phyloP scores from a whole-genome alignment of 192 early-diverging fungal species.

The Coemansia sp. region DNA sequence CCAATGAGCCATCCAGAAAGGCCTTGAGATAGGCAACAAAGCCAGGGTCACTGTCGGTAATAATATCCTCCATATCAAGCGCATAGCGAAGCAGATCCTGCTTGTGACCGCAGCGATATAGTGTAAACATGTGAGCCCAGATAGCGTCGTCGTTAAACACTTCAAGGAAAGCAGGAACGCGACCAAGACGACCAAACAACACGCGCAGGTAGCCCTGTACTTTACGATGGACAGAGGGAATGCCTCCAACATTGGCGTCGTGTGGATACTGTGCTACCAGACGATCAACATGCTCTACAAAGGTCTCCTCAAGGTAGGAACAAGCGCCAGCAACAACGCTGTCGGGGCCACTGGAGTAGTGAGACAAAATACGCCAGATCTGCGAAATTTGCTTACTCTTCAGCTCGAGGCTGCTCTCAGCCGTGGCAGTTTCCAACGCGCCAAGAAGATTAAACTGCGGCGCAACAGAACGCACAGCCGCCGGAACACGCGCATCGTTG shows the following conservation, averaged over 20 bases:
- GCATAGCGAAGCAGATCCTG: slow-evolving; percentile 72
- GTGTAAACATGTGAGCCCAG: slow-evolving; percentile 86
- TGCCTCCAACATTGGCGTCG: slow-evolving; percentile 76
- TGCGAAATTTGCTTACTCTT: slow-evolving; percentile 51
- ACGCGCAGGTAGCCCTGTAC: slow-evolving; percentile 74
- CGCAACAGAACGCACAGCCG: neutral
- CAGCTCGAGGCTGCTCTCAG: slow-evolving; percentile 40
- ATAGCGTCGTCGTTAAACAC: slow-evolving; percentile 63
- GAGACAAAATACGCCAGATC: slow-evolving; percentile 34
- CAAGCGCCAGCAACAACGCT: slow-evolving; percentile 27
- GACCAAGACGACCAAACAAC: slow-evolving; percentile 62
- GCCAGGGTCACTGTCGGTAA: slow-evolving; percentile 62
- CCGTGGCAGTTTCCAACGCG: slow-evolving; percentile 34
- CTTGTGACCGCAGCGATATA: slow-evolving; percentile 75
- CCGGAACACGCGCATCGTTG: slow-evolving; percentile 35
- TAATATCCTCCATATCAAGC: slow-evolving; percentile 55
- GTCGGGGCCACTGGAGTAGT: slow-evolving; percentile 3
- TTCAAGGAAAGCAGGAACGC: slow-evolving; percentile 45
- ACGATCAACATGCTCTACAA: slow-evolving; percentile 54
- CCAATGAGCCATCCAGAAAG: slow-evolving; percentile 55
- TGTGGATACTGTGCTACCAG: slow-evolving; percentile 61
- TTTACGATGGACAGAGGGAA: slow-evolving; percentile 71
- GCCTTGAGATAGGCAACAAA: slow-evolving; percentile 75
- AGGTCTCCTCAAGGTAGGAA: slow-evolving; percentile 57
- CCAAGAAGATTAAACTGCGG: slow-evolving; percentile 29